phyloP scores from a whole-genome alignment of 1,139 yeast genomes.

The Dujonia santamariae region DNA sequence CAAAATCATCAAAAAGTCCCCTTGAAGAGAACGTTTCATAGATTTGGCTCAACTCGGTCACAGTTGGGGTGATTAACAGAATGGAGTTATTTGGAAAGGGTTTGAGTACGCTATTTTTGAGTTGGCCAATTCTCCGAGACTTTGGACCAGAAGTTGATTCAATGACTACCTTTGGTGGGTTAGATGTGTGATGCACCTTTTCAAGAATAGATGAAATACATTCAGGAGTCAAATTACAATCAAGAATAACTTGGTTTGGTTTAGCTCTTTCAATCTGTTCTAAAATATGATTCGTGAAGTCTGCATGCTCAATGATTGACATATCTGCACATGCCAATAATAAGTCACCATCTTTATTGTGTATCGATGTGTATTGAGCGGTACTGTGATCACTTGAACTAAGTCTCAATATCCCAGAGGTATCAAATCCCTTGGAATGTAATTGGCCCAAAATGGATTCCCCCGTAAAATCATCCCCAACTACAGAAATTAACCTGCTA shows the following conservation, averaged over 20 bases:
- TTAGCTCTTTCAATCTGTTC: slow-evolving; percentile 24
- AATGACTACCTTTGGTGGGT: slow-evolving; percentile 36
- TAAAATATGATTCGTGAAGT: slow-evolving; percentile 40
- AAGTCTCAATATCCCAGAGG: slow-evolving; percentile 36
- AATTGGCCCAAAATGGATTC: slow-evolving; percentile 32
- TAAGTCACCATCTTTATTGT: slow-evolving; percentile 59
- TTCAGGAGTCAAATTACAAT: slow-evolving; percentile 57
- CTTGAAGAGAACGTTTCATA: slow-evolving; percentile 44
- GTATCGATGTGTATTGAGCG: slow-evolving; percentile 73
- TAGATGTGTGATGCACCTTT: slow-evolving; percentile 31
- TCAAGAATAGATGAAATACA: slow-evolving; percentile 25
- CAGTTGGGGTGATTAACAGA: slow-evolving; percentile 65
- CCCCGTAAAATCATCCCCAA: slow-evolving; percentile 60
- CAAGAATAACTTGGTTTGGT: slow-evolving; percentile 55
- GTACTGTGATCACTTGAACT: slow-evolving; percentile 30
- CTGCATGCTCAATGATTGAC: slow-evolving; percentile 55
- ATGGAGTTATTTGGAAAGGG: slow-evolving; percentile 33
- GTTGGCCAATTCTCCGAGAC: slow-evolving; percentile 36
- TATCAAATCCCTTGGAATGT: slow-evolving; percentile 26
- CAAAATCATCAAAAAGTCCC: slow-evolving; percentile 57
- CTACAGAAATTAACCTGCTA: slow-evolving; percentile 51
- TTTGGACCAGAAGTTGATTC: slow-evolving; percentile 81
- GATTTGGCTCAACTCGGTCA: slow-evolving; percentile 55
- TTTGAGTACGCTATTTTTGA: slow-evolving; percentile 14
- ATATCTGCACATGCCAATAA: slow-evolving; percentile 83